Conservation (phyloP, 2,329 filamentous ascomycete species). For the Arthroderma sp. region DNA sequence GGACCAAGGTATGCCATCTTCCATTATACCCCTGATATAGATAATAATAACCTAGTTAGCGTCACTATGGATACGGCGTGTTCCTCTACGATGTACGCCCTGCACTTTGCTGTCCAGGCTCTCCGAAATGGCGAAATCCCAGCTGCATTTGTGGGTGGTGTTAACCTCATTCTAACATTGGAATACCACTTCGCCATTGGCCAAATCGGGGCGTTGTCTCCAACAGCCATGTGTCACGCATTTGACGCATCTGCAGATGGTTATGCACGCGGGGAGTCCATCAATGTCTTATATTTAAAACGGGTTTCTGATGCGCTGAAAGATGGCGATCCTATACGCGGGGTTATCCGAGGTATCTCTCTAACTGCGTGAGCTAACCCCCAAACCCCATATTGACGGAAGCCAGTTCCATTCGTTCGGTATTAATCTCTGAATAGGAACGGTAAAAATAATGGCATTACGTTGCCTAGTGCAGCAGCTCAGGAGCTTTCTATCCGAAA, state of each 20-base stretch:
- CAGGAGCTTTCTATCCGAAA: constrained; percentile 23
- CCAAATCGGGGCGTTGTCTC: constrained; percentile 19
- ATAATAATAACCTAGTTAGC: background rate
- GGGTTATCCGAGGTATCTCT: constrained; percentile 24
- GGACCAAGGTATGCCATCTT: constrained; percentile 8
- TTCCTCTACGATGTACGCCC: constrained; percentile 5
- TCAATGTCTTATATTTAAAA: constrained; percentile 26
- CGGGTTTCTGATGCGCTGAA: constrained; percentile 20
- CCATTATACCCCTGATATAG: background rate
- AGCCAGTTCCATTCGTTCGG: too few relatives aligned
- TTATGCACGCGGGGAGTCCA: constrained; percentile 27
- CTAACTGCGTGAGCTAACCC: constrained; percentile 20
- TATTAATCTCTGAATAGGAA: too few relatives aligned
- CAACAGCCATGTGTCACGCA: constrained; percentile 22
- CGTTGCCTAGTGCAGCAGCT: constrained; percentile 14
- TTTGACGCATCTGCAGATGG: constrained; percentile 26
- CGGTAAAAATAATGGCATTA: constrained; percentile 19
- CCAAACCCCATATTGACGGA: too few relatives aligned
- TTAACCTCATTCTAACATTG: background rate
- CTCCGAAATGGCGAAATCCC: constrained; percentile 14
- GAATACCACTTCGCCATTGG: background rate
- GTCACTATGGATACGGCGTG: constrained; percentile 11
- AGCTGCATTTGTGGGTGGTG: background rate
- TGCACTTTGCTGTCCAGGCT: constrained; percentile 8
- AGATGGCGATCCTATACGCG: constrained; percentile 27